Conservation (phyloP, 139 green algal genomes). For the Chlamydomonas sp. region DNA sequence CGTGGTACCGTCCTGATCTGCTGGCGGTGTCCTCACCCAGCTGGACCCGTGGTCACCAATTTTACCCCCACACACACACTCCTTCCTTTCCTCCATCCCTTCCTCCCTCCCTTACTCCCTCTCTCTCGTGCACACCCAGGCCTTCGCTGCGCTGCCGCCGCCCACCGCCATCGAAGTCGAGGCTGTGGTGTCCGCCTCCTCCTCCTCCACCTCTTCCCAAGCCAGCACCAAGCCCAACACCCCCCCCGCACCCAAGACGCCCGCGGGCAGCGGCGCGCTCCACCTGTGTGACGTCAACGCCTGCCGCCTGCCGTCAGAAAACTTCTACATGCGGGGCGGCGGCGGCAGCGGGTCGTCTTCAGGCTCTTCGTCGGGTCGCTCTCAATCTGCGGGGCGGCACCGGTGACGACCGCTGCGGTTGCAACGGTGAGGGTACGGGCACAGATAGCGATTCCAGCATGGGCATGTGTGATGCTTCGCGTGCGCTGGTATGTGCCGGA, state of each 20-base stretch:
- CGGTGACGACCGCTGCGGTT: too few species aligned
- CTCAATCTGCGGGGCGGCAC: too few species aligned
- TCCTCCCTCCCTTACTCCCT: too few species aligned
- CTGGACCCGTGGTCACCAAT: background rate
- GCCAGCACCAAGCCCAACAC: background rate
- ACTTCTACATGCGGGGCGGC: constrained; percentile 53
- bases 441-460: too few species aligned
- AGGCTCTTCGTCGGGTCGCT: too few species aligned
- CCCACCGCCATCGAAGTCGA: background rate
- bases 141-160: constrained; percentile 1
- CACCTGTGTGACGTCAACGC: constrained; percentile 72
- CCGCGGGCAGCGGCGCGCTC: constrained; percentile 27
- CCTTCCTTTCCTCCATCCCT: background rate
- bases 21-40: background rate
- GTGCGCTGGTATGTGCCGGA: too few species aligned
- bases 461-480: too few species aligned
- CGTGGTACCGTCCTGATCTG: background rate
- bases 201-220: background rate
- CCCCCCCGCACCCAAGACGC: constrained; percentile 12
- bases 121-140: background rate
- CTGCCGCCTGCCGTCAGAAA: constrained; percentile 65
- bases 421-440: too few species aligned
- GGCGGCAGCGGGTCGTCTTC: background rate
- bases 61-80: too few species aligned
- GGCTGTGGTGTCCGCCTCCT: background rate